These are phyloP conservation scores for Candida krabiensis DNA, from an alignment of 805 yeast species.

Conservation along the genomic window DNA sequence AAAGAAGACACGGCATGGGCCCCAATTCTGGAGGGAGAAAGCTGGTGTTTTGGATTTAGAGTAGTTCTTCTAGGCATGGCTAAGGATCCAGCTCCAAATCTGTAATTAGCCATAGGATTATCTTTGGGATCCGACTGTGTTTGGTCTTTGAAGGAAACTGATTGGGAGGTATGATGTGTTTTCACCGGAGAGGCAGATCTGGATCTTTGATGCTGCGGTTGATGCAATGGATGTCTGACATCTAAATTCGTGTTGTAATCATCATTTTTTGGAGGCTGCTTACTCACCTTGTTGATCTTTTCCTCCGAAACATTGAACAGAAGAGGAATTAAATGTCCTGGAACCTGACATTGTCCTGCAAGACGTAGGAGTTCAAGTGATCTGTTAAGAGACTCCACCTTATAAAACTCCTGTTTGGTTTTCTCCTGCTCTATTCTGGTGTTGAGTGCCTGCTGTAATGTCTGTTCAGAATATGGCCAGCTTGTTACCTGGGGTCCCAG, in stretches of 20 bases:
- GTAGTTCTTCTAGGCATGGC: constrained; percentile 16
- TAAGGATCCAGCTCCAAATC: constrained; percentile 31
- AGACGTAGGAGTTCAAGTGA: constrained; percentile 61
- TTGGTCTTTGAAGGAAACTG: constrained; percentile 9
- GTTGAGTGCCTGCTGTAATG: constrained; percentile 57
- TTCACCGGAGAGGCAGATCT: neutral
- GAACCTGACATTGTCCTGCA: constrained; percentile 63
- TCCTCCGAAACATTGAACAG: constrained; percentile 40
- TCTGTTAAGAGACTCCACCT: constrained; percentile 58
- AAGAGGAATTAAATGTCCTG: constrained; percentile 60
- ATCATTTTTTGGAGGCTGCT: constrained; percentile 4
- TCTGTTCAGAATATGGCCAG: constrained; percentile 58
- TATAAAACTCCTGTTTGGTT: constrained; percentile 77
- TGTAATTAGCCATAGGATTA: constrained; percentile 28
- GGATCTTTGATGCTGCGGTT: neutral
- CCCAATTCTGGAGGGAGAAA: constrained; percentile 57
- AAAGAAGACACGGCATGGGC: constrained; percentile 66
- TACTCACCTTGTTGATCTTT: constrained; percentile 13
- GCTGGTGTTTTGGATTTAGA: constrained; percentile 21
- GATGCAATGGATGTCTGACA: constrained; percentile 3
- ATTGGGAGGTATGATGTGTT: constrained; percentile 9
- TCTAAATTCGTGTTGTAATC: neutral
- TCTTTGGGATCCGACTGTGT: constrained; percentile 3
- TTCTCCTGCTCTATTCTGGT: constrained; percentile 72
- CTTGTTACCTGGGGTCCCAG: constrained; percentile 53